A percentile compares a stretch with the other conserved stretches of the same genome.
Evolutionary conservation across 2,329 filamentous ascomycete genomes (phyloP).

Genomic region (Monosporascus sp.): DNA sequence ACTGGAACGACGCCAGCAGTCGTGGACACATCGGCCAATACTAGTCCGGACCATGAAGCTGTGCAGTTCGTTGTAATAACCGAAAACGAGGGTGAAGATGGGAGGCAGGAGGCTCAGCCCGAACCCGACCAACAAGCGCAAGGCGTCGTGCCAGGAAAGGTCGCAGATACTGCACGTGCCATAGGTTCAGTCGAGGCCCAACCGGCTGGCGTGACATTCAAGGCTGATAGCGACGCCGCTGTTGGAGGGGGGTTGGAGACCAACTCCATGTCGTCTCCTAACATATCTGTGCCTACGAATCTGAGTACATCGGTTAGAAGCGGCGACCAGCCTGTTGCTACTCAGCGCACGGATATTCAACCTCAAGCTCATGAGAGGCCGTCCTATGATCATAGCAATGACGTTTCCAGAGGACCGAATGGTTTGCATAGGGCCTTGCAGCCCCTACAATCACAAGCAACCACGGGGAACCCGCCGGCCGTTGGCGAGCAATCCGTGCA

Average conservation of each 20-base stretch:
- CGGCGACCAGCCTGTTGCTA: background rate
- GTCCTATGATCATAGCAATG: background rate
- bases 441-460: background rate
- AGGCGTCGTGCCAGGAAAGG: conserved; percentile 6
- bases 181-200: conserved; percentile 15
- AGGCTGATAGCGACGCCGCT: too few relatives aligned
- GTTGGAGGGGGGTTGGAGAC: background rate
- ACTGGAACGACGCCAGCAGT: conserved; percentile 69
- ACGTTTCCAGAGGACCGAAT: background rate
- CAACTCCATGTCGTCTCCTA: background rate
- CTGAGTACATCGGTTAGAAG: background rate
- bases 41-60: conserved; percentile 67
- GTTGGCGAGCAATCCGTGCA: background rate
- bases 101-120: conserved; percentile 24
- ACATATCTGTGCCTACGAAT: background rate
- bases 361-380: background rate
- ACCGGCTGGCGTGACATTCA: background rate
- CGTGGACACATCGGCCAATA: conserved; percentile 65
- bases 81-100: conserved; percentile 30
- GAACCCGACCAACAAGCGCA: conserved; percentile 16
- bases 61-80: conserved; percentile 49
- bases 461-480: background rate
- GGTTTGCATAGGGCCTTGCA: background rate
- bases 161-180: background rate
- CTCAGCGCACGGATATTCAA: background rate